phyloP scores from a whole-genome alignment of 176 grass and related monocot species.

The Oryza glumipatula region DNA sequence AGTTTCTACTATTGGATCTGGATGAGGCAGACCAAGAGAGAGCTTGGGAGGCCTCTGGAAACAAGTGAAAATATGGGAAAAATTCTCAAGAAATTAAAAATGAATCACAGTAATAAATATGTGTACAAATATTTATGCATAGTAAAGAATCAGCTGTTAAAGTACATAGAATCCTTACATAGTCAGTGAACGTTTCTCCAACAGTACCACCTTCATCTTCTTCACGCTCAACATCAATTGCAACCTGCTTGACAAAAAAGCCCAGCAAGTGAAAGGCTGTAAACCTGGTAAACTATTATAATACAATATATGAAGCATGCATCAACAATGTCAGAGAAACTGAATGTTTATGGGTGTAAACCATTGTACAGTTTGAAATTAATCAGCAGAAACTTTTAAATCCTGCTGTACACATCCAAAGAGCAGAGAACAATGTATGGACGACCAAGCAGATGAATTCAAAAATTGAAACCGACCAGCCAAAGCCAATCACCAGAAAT shows the following conservation, averaged over 20 bases:
- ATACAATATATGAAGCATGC: slow-evolving; percentile 16
- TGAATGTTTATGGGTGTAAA: slow-evolving; percentile 1
- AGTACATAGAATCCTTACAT: slow-evolving; percentile 63
- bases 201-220: slow-evolving; percentile 93
- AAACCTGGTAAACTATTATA: neutral
- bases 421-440: neutral
- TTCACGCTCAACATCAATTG: slow-evolving; percentile 94
- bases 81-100: slow-evolving; percentile 39
- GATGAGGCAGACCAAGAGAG: slow-evolving; percentile 77
- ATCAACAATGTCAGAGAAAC: neutral
- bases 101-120: neutral
- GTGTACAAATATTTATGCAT: slow-evolving; percentile 10
- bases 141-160: neutral
- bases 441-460: neutral
- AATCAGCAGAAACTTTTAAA: neutral
- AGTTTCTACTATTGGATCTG: slow-evolving; percentile 98
- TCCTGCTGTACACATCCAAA: slow-evolving; percentile 3
- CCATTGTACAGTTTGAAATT: slow-evolving; percentile 1
- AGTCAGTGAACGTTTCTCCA: slow-evolving; percentile 97
- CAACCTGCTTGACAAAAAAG: slow-evolving; percentile 62
- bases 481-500: slow-evolving; percentile 14
- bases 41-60: slow-evolving; percentile 85
- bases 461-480: neutral
- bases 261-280: slow-evolving; percentile 19
- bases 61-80: slow-evolving; percentile 27